Conservation (phyloP, 2,329 filamentous ascomycete genomes). For the Sclerotinia subarctica region DNA sequence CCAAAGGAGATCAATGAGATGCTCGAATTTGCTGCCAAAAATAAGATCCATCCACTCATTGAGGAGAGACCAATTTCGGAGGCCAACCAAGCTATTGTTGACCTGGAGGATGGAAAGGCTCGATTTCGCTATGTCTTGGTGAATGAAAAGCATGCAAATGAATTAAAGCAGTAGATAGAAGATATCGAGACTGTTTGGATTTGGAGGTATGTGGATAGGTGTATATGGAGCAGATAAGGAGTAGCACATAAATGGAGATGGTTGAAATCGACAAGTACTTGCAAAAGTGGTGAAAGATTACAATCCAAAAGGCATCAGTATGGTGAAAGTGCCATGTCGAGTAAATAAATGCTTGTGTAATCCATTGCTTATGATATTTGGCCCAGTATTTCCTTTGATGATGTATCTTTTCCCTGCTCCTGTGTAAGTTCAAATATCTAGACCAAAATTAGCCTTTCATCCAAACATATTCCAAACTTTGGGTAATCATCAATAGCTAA, state of each 20-base stretch:
- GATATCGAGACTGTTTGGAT: neutral
- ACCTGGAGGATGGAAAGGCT: slow-evolving; percentile 55
- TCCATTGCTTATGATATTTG: neutral
- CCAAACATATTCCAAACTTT: neutral
- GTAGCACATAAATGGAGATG: neutral
- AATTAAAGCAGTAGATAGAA: slow-evolving; percentile 2
- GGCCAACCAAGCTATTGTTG: slow-evolving; percentile 53
- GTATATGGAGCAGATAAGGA: neutral
- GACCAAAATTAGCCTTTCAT: neutral
- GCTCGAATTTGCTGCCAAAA: slow-evolving; percentile 55
- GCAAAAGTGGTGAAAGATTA: neutral
- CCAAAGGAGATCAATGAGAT: slow-evolving; percentile 58
- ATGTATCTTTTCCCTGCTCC: too few relatives aligned
- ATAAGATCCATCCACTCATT: slow-evolving; percentile 56
- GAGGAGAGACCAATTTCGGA: slow-evolving; percentile 52
- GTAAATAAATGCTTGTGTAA: neutral
- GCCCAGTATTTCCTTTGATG: neutral
- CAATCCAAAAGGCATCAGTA: neutral
- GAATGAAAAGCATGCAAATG: slow-evolving; percentile 19
- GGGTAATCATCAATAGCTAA: neutral
- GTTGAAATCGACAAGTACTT: neutral
- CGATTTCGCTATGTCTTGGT: slow-evolving; percentile 46
- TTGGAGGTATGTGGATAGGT: neutral
- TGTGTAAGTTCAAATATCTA: neutral
- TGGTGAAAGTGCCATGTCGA: neutral